These are phyloP conservation scores for Waltiozyma sp. DNA, from an alignment of 1,139 yeast species.

Conservation along the genomic window DNA sequence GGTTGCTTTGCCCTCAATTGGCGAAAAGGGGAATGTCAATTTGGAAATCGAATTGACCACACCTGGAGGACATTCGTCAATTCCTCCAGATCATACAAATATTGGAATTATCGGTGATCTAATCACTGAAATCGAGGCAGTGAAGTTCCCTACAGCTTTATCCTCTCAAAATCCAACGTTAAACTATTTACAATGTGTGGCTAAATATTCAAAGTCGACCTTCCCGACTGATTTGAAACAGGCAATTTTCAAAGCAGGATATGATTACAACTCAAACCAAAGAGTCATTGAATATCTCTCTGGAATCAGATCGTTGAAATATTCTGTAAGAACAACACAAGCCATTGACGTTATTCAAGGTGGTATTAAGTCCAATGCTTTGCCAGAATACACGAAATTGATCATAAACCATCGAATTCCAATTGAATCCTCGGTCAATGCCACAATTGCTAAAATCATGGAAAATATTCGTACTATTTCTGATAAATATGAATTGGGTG, in stretches of 20 bases:
- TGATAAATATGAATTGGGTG: slow-evolving; percentile 32
- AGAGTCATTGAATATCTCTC: slow-evolving; percentile 25
- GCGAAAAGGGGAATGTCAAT: slow-evolving; percentile 57
- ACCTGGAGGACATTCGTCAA: slow-evolving; percentile 62
- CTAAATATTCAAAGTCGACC: slow-evolving; percentile 26
- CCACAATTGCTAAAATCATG: background rate
- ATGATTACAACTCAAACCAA: slow-evolving; percentile 22
- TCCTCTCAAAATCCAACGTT: slow-evolving; percentile 38
- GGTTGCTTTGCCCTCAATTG: slow-evolving; percentile 46
- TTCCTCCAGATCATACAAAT: slow-evolving; percentile 59
- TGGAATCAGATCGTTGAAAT: slow-evolving; percentile 18
- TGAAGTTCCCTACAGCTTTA: slow-evolving; percentile 34
- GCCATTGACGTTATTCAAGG: slow-evolving; percentile 46
- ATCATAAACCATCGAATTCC: slow-evolving; percentile 45
- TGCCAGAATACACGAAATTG: slow-evolving; percentile 55
- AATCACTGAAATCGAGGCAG: slow-evolving; percentile 35
- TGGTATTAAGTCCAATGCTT: slow-evolving; percentile 51
- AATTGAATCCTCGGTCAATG: slow-evolving; percentile 31
- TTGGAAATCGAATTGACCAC: slow-evolving; percentile 36
- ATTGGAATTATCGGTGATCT: slow-evolving; percentile 53
- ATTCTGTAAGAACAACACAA: slow-evolving; percentile 37
- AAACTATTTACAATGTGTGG: slow-evolving; percentile 34
- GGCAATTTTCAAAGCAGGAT: slow-evolving; percentile 13
- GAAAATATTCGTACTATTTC: slow-evolving; percentile 29
- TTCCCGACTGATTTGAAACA: background rate